Conservation (phyloP, 2,329 filamentous ascomycete species). For the Fusarium graminum region DNA sequence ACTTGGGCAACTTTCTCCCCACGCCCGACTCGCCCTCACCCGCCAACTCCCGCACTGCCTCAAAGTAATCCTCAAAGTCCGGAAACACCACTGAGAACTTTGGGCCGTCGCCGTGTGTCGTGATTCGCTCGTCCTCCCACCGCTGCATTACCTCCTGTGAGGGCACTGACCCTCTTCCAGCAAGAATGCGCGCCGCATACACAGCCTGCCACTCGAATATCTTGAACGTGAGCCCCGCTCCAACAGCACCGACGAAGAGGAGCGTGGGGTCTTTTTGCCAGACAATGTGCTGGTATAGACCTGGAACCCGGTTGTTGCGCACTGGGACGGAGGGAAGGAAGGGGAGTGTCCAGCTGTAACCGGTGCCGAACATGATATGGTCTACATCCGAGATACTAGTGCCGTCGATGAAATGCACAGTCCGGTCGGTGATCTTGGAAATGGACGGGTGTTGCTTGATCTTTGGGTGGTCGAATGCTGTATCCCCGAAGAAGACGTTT, state of each 20-base stretch:
- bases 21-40: slow-evolving; percentile 59
- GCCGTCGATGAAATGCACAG: slow-evolving; percentile 70
- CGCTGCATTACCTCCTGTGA: slow-evolving; percentile 60
- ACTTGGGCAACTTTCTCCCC: slow-evolving; percentile 61
- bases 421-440: slow-evolving; percentile 58
- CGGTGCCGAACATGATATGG: slow-evolving; percentile 74
- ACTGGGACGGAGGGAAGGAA: slow-evolving; percentile 67
- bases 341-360: slow-evolving; percentile 73
- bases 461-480: slow-evolving; percentile 70
- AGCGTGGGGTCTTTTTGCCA: slow-evolving; percentile 67
- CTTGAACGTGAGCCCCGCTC: slow-evolving; percentile 73
- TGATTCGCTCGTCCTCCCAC: slow-evolving; percentile 71
- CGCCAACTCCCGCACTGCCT: slow-evolving; percentile 64
- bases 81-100: slow-evolving; percentile 70
- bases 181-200: slow-evolving; percentile 68
- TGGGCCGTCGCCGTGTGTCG: slow-evolving; percentile 66
- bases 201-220: slow-evolving; percentile 78
- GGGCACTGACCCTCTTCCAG: slow-evolving; percentile 67
- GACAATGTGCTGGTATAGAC: slow-evolving; percentile 70
- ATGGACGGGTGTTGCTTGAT: slow-evolving; percentile 64
- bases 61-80: slow-evolving; percentile 75
- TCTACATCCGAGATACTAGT: slow-evolving; percentile 67
- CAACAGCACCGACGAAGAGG: slow-evolving; percentile 69
- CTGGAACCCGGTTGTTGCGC: slow-evolving; percentile 67
- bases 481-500: slow-evolving; percentile 69